Conservation (phyloP, 257 asterid species). For the Thymus mandschuricus region DNA sequence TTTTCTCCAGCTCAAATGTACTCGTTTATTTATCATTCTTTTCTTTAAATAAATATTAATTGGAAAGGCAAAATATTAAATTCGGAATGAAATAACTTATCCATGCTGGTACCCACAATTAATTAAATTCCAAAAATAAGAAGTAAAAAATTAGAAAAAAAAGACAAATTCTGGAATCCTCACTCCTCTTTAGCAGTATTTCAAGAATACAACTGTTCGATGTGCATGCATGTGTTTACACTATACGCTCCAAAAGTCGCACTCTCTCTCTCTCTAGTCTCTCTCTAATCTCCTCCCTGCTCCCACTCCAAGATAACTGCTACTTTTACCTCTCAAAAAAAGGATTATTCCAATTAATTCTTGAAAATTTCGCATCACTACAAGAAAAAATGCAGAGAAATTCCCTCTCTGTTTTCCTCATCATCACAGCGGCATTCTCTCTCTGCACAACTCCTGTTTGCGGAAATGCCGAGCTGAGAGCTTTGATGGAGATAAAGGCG, state of each 20-base stretch:
- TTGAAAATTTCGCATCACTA: too few species aligned
- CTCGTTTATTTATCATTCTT: too few species aligned
- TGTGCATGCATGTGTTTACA: slow-evolving; percentile 28
- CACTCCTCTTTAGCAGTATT: neutral
- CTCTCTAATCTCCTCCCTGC: too few species aligned
- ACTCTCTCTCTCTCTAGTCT: too few species aligned
- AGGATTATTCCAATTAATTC: too few species aligned
- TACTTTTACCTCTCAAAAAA: too few species aligned
- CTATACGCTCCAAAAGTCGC: too few species aligned
- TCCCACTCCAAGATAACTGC: too few species aligned
- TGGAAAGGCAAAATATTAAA: neutral
- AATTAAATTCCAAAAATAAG: neutral
- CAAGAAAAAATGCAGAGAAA: too few species aligned
- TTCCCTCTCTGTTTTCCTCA: too few species aligned
- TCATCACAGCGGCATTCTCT: slow-evolving; percentile 36
- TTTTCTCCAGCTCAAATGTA: too few species aligned
- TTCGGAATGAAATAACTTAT: neutral
- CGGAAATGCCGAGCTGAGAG: slow-evolving; percentile 78
- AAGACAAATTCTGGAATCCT: neutral
- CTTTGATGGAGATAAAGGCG: slow-evolving; percentile 77
- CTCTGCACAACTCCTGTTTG: slow-evolving; percentile 25
- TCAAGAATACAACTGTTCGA: slow-evolving; percentile 31
- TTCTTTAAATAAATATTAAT: too few species aligned
- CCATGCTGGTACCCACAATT: neutral
- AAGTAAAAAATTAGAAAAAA: neutral